Evolutionary conservation across 768 basidiomycete genomes (phyloP).

Genomic region (Auricularia sp.): DNA sequence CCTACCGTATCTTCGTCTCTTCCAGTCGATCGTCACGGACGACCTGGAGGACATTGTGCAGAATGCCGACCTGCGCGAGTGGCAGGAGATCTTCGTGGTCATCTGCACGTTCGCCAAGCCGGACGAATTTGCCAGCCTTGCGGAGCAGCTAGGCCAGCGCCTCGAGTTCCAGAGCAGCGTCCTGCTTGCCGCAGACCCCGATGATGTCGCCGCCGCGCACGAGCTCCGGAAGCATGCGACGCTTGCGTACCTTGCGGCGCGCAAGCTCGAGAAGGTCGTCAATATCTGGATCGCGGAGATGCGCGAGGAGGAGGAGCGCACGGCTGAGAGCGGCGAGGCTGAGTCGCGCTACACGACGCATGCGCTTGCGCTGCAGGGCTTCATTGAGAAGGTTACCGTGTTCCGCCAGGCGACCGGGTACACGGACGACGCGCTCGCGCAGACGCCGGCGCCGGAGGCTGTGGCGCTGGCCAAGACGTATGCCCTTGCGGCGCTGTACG

Average conservation of each 20-base stretch:
- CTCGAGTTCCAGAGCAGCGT: conserved; percentile 78
- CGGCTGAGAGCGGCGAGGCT: conserved; percentile 21
- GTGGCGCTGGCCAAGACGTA: conserved; percentile 50
- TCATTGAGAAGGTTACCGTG: conserved; percentile 93
- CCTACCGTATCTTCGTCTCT: conserved; percentile 82
- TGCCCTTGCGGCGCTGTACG: conserved; percentile 80
- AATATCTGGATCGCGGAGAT: conserved; percentile 90
- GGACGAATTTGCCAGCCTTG: conserved; percentile 79
- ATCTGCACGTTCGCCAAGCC: conserved; percentile 84
- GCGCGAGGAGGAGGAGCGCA: conserved; percentile 64
- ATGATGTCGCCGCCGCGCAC: conserved; percentile 30
- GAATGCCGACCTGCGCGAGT: conserved; percentile 89
- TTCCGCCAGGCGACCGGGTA: conserved; percentile 84
- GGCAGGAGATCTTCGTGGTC: conserved; percentile 95
- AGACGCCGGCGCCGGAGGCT: conserved; percentile 25
- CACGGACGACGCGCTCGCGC: conserved; percentile 57
- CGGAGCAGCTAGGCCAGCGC: conserved; percentile 84
- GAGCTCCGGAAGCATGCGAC: conserved; percentile 80
- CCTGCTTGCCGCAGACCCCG: conserved; percentile 38
- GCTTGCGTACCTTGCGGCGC: conserved; percentile 86
- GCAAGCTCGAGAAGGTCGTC: conserved; percentile 76
- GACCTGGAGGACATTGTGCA: conserved; percentile 92
- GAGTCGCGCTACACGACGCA: conserved; percentile 64
- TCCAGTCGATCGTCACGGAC: conserved; percentile 88
- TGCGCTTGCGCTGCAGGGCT: conserved; percentile 79